Evolutionary conservation across 2,329 filamentous ascomycete genomes (phyloP), one percentile per base, ranked within the genome.

Genomic region (Zymoseptoria passerinii): DNA sequence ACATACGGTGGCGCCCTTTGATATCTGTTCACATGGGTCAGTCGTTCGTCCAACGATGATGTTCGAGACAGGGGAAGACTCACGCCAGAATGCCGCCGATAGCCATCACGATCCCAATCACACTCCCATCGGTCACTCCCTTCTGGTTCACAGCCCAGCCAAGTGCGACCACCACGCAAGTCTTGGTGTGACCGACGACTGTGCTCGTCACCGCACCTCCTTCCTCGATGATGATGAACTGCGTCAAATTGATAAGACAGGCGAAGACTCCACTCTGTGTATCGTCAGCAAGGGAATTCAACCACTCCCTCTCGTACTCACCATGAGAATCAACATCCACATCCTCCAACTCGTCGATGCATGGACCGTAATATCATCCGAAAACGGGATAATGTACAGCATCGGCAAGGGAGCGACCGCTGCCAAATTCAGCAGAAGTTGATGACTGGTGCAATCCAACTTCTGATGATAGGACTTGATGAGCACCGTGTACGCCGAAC

Each of bases 401-500:
- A 88, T 77, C 63, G 87, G 71, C 60, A 85, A 77, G 1, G 81
- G 80, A 20, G 83, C 82, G 1, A 86, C 74, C 1, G 85, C 84
- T 1, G 85, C 83, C 71, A 88, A 85, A 71, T 86, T 87, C 73
- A 83, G 83, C 9, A 89, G 77, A 29, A 89, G 74, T 74, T 88
- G 86, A 80, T 86, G 85, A 72, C 83, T 87, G 63, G 80, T 81
- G 74, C 87, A 83, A 61, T 84, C 78, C 20, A 87, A 77, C 71
- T 82, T 85, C 61, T 82, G 80, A 70, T 87, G 83, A 68, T 84
- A 87, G 66, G 79, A 81, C 54, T 81, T 79, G 67, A 88, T 86
- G 83, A 83, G 87, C 59, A 88, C 81, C 0, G 85, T 88, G 71
- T 88, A 88, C 16, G 88, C 72, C 1, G 83, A 84, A 29, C 83